Percentiles rank a stretch among this genome's conserved stretches.
Conservation (phyloP, 169 alveolate genomes). For the Cryptosporidium andersoni region DNA sequence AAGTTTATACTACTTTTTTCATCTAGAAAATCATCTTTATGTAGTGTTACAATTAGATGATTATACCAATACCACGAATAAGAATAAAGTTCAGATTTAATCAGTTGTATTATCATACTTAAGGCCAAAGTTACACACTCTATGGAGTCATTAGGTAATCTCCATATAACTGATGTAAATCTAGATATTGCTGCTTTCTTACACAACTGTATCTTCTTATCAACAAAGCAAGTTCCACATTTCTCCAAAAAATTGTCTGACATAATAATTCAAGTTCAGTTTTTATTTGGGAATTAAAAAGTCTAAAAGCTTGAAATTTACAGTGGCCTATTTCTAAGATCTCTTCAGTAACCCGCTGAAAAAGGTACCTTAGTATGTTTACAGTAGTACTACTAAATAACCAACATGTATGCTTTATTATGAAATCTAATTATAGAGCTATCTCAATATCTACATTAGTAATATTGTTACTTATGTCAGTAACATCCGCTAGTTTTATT, state of each 20-base stretch:
- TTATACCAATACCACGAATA: constrained; percentile 70
- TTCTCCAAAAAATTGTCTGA: too few species aligned
- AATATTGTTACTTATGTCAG: background rate
- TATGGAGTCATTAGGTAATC: constrained; percentile 11
- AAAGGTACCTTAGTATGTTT: background rate
- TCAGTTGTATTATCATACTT: constrained; percentile 15
- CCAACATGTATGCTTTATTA: background rate
- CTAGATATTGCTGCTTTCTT: too few species aligned
- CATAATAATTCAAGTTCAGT: too few species aligned
- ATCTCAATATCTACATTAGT: too few species aligned
- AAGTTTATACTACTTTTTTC: background rate
- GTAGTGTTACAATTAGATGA: constrained; percentile 27
- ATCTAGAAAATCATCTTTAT: background rate
- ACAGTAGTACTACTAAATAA: background rate
- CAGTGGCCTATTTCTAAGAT: background rate
- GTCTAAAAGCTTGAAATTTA: too few species aligned
- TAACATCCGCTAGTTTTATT: background rate
- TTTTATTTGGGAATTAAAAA: too few species aligned
- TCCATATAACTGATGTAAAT: constrained; percentile 21
- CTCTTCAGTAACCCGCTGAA: background rate
- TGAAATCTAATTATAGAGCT: too few species aligned
- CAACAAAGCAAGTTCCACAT: too few species aligned
- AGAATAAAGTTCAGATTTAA: constrained; percentile 51
- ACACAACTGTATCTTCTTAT: too few species aligned
- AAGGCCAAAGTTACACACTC: constrained; percentile 8